Evolutionary conservation across 176 grass and related monocot genomes (phyloP).

Genomic region (Puya raimondii): DNA sequence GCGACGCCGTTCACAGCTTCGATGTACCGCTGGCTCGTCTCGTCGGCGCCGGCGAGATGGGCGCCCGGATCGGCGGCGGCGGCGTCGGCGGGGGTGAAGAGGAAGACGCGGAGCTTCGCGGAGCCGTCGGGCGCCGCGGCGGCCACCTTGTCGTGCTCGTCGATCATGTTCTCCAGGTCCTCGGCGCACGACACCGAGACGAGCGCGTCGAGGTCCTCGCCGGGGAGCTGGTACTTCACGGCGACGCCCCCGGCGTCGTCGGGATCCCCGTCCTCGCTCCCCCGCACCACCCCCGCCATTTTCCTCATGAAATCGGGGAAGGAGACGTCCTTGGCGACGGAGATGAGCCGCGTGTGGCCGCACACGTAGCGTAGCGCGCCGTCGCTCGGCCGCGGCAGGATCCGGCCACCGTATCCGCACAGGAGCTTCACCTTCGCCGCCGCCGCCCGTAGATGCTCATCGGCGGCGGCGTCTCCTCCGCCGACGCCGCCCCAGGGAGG

Average conservation of each 20-base stretch:
- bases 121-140: conserved; percentile 45
- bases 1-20: conserved; percentile 69
- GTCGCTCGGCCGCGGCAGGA: conserved; percentile 50
- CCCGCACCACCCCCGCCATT: conserved; percentile 29
- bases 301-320: conserved; percentile 57
- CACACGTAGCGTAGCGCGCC: conserved; percentile 66
- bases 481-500: conserved; percentile 21
- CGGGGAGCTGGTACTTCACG: conserved; percentile 83
- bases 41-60: conserved; percentile 22
- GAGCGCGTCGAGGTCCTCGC: conserved; percentile 82
- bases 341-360: conserved; percentile 68
- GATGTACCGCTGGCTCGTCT: conserved; percentile 56
- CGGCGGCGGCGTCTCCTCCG: background rate
- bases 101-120: conserved; percentile 77
- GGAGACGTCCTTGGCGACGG: conserved; percentile 37
- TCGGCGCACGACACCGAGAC: conserved; percentile 54
- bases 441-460: background rate
- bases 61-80: conserved; percentile 4
- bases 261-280: background rate
- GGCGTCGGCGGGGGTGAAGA: conserved; percentile 46
- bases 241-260: conserved; percentile 6
- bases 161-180: conserved; percentile 85
- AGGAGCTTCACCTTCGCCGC: conserved; percentile 60
- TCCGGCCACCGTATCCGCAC: conserved; percentile 73
- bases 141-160: conserved; percentile 85